Evolutionary conservation across 2,329 filamentous ascomycete species (phyloP).

Genomic region (Pseudogymnoascus sp.): DNA sequence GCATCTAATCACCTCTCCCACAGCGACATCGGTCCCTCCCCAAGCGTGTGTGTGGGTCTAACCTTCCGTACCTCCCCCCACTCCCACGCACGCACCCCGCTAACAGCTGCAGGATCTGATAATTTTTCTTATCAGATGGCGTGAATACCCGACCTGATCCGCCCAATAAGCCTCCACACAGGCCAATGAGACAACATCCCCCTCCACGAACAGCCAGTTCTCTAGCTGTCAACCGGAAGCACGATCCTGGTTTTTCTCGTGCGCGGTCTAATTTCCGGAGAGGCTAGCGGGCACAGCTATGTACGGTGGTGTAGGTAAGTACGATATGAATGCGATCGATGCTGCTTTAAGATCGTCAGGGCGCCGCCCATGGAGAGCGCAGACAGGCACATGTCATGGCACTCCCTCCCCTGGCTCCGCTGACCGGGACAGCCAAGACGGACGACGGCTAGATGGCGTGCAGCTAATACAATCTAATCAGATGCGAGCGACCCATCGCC

Average conservation of each 20-base stretch:
- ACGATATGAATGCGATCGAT: not conserved
- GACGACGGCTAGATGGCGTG: not conserved
- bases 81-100: not conserved
- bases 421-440: not conserved
- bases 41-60: not conserved
- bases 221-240: not conserved
- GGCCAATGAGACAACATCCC: not conserved
- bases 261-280: not conserved
- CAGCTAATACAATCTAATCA: constrained; percentile 7
- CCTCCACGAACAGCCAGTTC: not conserved
- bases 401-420: not conserved
- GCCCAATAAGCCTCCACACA: not conserved
- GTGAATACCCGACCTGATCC: not conserved
- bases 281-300: not conserved
- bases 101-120: constrained; percentile 5
- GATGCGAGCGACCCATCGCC: not conserved
- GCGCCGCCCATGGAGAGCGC: not conserved
- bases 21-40: not conserved
- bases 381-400: not conserved
- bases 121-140: constrained; percentile 8
- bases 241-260: constrained; percentile 4
- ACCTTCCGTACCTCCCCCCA: not conserved
- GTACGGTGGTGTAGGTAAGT: not conserved
- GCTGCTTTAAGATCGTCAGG: not conserved
- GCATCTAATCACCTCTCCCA: not conserved